phyloP scores from a whole-genome alignment of 177 flowering plant species.

The Vitis hybrid region DNA sequence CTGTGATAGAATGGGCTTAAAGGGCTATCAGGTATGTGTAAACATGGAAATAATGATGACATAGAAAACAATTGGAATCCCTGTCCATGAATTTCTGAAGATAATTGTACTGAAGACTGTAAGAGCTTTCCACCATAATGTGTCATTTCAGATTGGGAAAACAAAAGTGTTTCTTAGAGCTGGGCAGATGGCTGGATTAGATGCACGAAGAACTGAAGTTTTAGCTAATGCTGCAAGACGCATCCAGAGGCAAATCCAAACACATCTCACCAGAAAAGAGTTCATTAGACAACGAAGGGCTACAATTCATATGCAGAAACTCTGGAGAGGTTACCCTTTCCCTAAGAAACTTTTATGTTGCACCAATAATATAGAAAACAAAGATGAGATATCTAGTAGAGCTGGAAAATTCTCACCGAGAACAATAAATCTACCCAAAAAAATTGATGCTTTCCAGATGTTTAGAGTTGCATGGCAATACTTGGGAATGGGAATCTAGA shows the following conservation, averaged over 20 bases:
- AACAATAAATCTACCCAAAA: neutral
- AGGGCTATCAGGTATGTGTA: slow-evolving; percentile 73
- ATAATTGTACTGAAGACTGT: too few relatives aligned
- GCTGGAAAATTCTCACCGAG: neutral
- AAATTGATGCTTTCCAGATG: neutral
- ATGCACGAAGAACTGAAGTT: slow-evolving; percentile 77
- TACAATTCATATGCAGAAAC: slow-evolving; percentile 56
- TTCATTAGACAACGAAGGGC: slow-evolving; percentile 56
- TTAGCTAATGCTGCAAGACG: slow-evolving; percentile 66
- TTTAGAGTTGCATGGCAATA: neutral
- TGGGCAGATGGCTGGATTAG: slow-evolving; percentile 96
- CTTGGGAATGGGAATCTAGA: neutral
- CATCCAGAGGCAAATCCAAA: slow-evolving; percentile 74
- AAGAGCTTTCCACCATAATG: neutral
- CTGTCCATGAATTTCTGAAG: too few relatives aligned
- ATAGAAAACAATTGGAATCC: neutral
- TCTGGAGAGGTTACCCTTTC: slow-evolving; percentile 67
- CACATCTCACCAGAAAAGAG: slow-evolving; percentile 64
- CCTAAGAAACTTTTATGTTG: neutral
- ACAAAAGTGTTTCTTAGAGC: slow-evolving; percentile 90
- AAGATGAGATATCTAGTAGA: neutral
- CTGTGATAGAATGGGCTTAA: slow-evolving; percentile 70
- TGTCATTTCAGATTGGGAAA: slow-evolving; percentile 68
- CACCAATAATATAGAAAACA: neutral
- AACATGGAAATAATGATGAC: neutral